Base-by-base conservation (phyloP, 2,329 filamentous ascomycete genomes). In the Cytospora mali region DNA sequence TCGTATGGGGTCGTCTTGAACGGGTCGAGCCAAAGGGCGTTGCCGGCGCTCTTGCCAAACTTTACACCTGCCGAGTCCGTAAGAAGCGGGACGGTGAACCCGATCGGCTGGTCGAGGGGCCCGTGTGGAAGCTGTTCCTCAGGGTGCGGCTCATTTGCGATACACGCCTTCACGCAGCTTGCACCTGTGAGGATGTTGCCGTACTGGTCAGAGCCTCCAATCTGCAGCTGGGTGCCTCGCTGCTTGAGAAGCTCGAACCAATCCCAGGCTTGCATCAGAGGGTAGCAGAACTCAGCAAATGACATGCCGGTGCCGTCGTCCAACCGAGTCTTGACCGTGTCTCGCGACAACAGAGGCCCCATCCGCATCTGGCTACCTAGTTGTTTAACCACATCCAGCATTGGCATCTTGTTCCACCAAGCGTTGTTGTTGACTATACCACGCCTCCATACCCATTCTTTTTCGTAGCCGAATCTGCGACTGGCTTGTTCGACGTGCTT, bases 131-230 rank as follows among this genome's bases (percentile, higher is more conserved):
- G 73, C 67, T 68, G 74, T 35, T 69, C 49, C 4, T 69, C 62
- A 1, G 79, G 79, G 53, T 84, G 73, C 35, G 82, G 79, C 64
- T 88, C 82, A 54, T 75, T 78, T 49, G 83, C 82, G 59, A 88
- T 84, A 50, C 94, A 87, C 60, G 88, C 81, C 74, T 93, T 94
- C 70, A 98, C 84, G 3, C 90, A 86, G 64, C 97, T 92, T 71
- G 95, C 89, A 55, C 95, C 95, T 14, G 93, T 88, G 29, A 96
- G 84, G 67, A 99, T 98, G 76, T 99, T 99, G 66, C 95, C 95
- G 73, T 89, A 98, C 77, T 99, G 95, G 73, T 99, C 95, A 7
- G 93, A 93, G 46, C 95, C 95, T 62, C 95, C 95, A 58, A 99
- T 91, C 76, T 99, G 93, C 73, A 98, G 84, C 72, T 93, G 89